Base-by-base conservation (phyloP, 1,284 basidiomycete species). In the Amanita bisporigera region DNA sequence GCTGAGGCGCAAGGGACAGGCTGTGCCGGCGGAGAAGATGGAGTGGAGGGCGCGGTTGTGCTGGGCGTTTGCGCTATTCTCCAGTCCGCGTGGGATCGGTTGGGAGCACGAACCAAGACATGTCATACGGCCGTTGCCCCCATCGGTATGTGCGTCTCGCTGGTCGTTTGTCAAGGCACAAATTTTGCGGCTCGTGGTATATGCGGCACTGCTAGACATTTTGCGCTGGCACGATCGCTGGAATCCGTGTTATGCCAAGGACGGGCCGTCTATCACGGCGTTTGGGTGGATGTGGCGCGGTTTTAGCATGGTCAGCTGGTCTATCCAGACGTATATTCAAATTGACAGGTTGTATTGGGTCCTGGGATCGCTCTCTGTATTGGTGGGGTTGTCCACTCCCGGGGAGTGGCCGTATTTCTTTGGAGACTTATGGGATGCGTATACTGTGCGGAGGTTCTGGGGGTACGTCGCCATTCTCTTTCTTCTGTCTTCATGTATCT, bases 391-490 rank as follows among this genome's bases (percentile, higher is more conserved):
- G 67, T 70, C 64, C 26, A 52, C 68, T 49, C 70, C 70, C 17
- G 47, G 64, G 31, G 71, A 71, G n/a, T 72, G 71, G 68, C 71
- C 71, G 2, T 67, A 40, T 19, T 52, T 70, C 29, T 72, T 71
- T 65, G 71, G 69, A 6, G 54, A 61, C 26, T 38, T 31, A n/a
- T 26, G 64, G 24, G 67, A 71, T 24, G 68, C 71, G 7, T 71
- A 72, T 43, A 71, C 70, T 45, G 58, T 72, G 15, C 67, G 59
- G 3, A 67, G 65, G 29, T 64, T 61, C 29, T 72, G 70, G 70
- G 64, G 70, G 67, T 71, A 41, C 29, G 63, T 64, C 33, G 26
- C 6, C 24, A 9, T 50, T 29, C 6, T 15, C 21, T 38, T n/a
- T 19, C 45, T 55, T 24, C 36, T 19, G 24, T 36, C 26, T 0